Percentiles rank a stretch among this genome's conserved stretches.
phyloP scores from a whole-genome alignment of 2,329 filamentous ascomycete genomes.

The Diaporthe ampelina region DNA sequence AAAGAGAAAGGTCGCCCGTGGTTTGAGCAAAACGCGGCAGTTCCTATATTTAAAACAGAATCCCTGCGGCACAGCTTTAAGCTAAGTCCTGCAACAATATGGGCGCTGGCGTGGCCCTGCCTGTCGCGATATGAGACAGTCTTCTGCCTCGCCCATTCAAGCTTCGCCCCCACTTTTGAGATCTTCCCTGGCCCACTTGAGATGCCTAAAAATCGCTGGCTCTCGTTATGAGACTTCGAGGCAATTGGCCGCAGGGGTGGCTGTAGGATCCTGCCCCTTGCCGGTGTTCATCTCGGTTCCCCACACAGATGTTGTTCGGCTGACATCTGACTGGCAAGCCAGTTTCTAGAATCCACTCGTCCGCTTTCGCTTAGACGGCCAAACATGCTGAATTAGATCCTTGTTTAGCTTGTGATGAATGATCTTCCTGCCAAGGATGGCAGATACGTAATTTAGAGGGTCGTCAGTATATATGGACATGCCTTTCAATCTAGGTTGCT shows the following conservation, averaged over 20 bases:
- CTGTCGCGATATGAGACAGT: neutral
- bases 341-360: neutral
- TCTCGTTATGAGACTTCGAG: neutral
- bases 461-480: too few relatives aligned
- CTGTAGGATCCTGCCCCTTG: constrained; percentile 3
- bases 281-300: neutral
- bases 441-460: too few relatives aligned
- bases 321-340: neutral
- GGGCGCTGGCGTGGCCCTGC: neutral
- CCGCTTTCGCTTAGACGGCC: neutral
- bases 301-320: neutral
- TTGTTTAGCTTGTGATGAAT: neutral
- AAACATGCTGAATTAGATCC: neutral
- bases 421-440: too few relatives aligned
- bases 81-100: neutral
- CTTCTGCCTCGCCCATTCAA: neutral
- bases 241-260: neutral
- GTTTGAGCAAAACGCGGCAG: neutral
- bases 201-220: neutral
- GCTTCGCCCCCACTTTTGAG: neutral
- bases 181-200: neutral
- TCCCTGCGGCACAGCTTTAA: neutral
- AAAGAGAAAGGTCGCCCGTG: neutral
- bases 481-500: too few relatives aligned
- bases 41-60: neutral